A percentile compares a stretch with the other conserved stretches of the same genome.
phyloP scores from a whole-genome alignment of 257 asterid species.

The Capsicum baccatum region DNA sequence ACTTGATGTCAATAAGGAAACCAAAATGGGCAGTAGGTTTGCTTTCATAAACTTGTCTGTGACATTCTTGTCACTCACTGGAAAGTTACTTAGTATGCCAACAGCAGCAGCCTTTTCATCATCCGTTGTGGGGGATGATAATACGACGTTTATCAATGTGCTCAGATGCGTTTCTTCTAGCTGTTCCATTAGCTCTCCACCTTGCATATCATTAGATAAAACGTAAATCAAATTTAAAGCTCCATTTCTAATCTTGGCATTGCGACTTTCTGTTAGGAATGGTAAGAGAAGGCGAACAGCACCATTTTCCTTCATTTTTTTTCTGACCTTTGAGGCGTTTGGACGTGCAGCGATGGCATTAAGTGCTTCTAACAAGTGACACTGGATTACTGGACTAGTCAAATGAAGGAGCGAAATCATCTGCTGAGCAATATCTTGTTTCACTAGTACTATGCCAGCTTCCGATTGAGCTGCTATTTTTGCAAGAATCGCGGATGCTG shows the following conservation, averaged over 20 bases:
- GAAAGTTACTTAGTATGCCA: conserved; percentile 75
- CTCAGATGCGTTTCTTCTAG: conserved; percentile 53
- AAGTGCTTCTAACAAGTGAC: conserved; percentile 72
- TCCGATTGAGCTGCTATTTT: conserved; percentile 70
- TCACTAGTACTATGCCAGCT: conserved; percentile 54
- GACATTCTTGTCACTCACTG: conserved; percentile 55
- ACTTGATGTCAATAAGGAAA: conserved; percentile 43
- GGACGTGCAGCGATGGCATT: conserved; percentile 64
- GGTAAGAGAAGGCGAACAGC: conserved; percentile 75
- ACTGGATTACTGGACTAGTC: conserved; percentile 75
- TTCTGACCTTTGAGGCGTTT: conserved; percentile 57
- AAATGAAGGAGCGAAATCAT: conserved; percentile 87
- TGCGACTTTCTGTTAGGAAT: conserved; percentile 50
- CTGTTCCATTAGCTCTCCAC: conserved; percentile 55
- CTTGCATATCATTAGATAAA: conserved; percentile 53
- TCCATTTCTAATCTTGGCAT: conserved; percentile 48
- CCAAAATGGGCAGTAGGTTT: conserved; percentile 53
- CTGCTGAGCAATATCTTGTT: conserved; percentile 70
- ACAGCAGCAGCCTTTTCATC: conserved; percentile 69
- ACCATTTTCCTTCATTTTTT: conserved; percentile 71
- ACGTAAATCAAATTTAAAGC: conserved; percentile 60
- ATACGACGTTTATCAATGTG: conserved; percentile 46
- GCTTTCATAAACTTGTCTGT: conserved; percentile 60
- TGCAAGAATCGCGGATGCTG: conserved; percentile 91
- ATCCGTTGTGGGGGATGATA: conserved; percentile 48